Base-by-base conservation (phyloP, 208 protist genomes). In the Acanthamoeba lenticulata region DNA sequence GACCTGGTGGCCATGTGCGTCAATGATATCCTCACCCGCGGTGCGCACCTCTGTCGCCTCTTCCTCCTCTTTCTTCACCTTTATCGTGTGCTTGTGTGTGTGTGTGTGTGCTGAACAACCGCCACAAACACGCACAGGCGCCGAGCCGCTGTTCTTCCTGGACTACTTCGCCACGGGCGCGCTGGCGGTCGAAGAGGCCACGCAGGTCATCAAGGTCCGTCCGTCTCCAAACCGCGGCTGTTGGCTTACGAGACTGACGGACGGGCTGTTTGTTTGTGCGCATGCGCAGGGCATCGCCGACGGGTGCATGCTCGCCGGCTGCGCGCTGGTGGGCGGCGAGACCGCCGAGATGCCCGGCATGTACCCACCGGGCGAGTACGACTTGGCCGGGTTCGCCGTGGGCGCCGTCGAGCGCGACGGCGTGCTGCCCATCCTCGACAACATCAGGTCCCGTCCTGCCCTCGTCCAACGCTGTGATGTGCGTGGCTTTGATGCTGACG, bases 261-360 rank as follows among this genome's bases (percentile, higher is more conserved):
- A 79, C 19, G 24, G 19, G 21, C 19, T n/a, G 19, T 65, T 65
- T 21, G 40, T 45, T 60, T 9, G 3, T 24, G 29, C 7, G 79
- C 34, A 13, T 0, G 27, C 13, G 40, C 6, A 42, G 57, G 96
- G 97, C 65, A 97, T 98, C 86, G 97, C 96, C 5, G 83, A 79
- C 1, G 97, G 96, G 32, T 98, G 97, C 60, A 62, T 74, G 21
- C 49, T 94, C 36, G 52, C 94, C 6, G 96, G 96, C 55, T 98
- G 97, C 44, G 97, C 96, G 21, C 90, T 98, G 21, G 79, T 97
- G 32, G 97, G 97, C 69, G 97, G 97, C 86, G 97, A 98, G 60
- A 98, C 97, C 21, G 97, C 97, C 13, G 97, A 98, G 83, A 98
- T 98, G 97, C 97, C 97, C 1, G 95, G 96, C 34, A 97, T 98